These are phyloP conservation scores for Bjerkandera adusta DNA, from an alignment of 1,284 basidiomycete species.

Conservation along the genomic window DNA sequence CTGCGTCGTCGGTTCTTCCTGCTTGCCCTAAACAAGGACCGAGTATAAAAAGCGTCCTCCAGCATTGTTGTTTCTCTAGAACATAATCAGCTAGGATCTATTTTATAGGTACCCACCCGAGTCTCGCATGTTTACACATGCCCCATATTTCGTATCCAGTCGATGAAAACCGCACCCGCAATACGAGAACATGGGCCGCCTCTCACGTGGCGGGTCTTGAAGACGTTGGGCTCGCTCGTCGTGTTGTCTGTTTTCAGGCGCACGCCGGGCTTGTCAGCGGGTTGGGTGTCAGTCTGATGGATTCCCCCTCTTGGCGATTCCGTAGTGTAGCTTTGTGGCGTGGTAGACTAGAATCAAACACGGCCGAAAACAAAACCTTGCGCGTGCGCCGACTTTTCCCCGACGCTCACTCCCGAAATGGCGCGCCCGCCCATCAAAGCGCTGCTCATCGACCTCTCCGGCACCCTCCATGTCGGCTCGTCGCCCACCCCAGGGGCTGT, in stretches of 20 bases:
- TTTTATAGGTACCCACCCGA: slow-evolving; percentile 88
- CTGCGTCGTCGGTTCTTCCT: too few relatives aligned
- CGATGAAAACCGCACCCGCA: slow-evolving; percentile 73
- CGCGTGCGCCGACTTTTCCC: not conserved
- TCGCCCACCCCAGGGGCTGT: slow-evolving; percentile 49
- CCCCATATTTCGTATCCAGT: slow-evolving; percentile 78
- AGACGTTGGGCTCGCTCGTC: slow-evolving; percentile 61
- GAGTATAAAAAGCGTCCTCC: slow-evolving; percentile 35
- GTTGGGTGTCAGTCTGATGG: slow-evolving; percentile 77
- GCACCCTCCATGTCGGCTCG: slow-evolving; percentile 61
- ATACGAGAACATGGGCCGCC: slow-evolving; percentile 70
- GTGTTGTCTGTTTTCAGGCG: slow-evolving; percentile 39
- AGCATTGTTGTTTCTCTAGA: slow-evolving; percentile 46
- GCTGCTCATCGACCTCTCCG: slow-evolving; percentile 68
- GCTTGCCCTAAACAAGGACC: slow-evolving; percentile 21
- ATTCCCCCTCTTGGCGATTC: too few relatives aligned
- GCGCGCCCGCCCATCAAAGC: slow-evolving; percentile 39
- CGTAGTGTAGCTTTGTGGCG: too few relatives aligned
- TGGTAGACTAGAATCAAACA: too few relatives aligned
- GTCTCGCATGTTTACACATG: slow-evolving; percentile 87
- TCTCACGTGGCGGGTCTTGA: slow-evolving; percentile 49
- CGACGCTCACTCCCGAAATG: not conserved
- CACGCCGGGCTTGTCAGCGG: slow-evolving; percentile 48
- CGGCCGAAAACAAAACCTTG: too few relatives aligned
- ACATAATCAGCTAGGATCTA: slow-evolving; percentile 89